Evolutionary conservation across 352 stramenopile genomes (phyloP).

Genomic region (Peronosclerospora sorghi): DNA sequence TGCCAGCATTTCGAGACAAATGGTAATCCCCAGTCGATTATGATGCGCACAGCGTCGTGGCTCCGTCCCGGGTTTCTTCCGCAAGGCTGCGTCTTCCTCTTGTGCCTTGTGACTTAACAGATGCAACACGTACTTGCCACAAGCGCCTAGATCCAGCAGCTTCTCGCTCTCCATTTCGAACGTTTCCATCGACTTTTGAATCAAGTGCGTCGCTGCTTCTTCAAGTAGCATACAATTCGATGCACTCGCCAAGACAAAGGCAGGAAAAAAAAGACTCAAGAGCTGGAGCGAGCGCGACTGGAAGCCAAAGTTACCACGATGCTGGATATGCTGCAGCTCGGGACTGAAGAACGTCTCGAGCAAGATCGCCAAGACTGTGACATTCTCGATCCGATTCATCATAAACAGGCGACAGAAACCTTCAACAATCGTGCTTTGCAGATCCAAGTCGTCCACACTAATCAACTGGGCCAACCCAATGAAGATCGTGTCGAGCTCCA

Average conservation of each 20-base stretch:
- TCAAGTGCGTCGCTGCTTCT: constrained; percentile 48
- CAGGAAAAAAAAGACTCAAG: constrained; percentile 65
- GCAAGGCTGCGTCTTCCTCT: constrained; percentile 8
- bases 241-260: constrained; percentile 41
- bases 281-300: constrained; percentile 58
- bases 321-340: constrained; percentile 41
- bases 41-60: constrained; percentile 42
- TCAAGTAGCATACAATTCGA: constrained; percentile 52
- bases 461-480: constrained; percentile 44
- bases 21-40: constrained; percentile 59
- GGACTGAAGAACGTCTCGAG: constrained; percentile 70
- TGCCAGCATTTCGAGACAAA: constrained; percentile 59
- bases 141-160: constrained; percentile 37
- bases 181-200: constrained; percentile 52
- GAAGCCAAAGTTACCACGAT: constrained; percentile 39
- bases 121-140: constrained; percentile 51
- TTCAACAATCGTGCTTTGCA: constrained; percentile 66
- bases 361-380: constrained; percentile 46
- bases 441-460: constrained; percentile 46
- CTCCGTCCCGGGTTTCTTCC: constrained; percentile 11
- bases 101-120: constrained; percentile 43
- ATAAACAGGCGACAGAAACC: constrained; percentile 70
- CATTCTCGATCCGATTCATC: constrained; percentile 54
- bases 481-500: constrained; percentile 50
- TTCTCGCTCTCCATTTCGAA: constrained; percentile 26